Base-by-base conservation (phyloP, 2,329 filamentous ascomycete genomes). In the Coniochaeta hoffmannii region DNA sequence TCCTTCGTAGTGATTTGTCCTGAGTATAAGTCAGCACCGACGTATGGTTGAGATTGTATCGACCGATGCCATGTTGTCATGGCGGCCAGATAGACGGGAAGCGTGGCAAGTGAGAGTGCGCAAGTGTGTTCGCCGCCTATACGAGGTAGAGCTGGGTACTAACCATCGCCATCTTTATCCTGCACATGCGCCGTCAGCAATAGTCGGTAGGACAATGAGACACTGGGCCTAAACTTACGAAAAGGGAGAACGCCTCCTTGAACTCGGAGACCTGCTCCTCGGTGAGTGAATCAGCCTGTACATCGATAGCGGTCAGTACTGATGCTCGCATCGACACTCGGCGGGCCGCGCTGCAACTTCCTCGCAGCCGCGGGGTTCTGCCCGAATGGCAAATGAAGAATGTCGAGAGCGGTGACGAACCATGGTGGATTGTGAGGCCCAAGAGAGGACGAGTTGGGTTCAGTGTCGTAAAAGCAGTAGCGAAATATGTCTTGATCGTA, bases 211-310 rank as follows among this genome's bases (percentile, higher is more conserved):
- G 22, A 12, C 59, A 55, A 56, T 53, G 56, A 38, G 53, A 55
- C 8, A 30, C 26, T 28, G 36, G 38, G 32, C 53, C 19, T 44
- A 49, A 24, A 76, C 94, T 87, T 87, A 99, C 94, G 77, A 99
- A 99, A 64, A 99, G 90, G 74, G 94, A 99, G 80, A 99, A 99
- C 55, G 94, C 94, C 81, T 99, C 94, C 89, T 97, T 99, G 83
- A 97, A 99, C 81, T 99, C 94, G 73, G 94, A 97, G 74, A 99
- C 94, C 85, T 99, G 94, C 81, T 99, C 94, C 83, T 99, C 94
- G 68, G 94, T 97, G 71, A 99, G 88, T 75, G 93, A 93, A 75
- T 99, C 94, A 74, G 93, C 93, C 93, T 97, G 73, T 63, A 32
- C 52, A 49, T 52, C 41, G 17, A 30, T 50, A 34, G 22, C 36